These are phyloP conservation scores for Pythium scleroteichum DNA, from an alignment of 352 stramenopile species.

Conservation along the genomic window DNA sequence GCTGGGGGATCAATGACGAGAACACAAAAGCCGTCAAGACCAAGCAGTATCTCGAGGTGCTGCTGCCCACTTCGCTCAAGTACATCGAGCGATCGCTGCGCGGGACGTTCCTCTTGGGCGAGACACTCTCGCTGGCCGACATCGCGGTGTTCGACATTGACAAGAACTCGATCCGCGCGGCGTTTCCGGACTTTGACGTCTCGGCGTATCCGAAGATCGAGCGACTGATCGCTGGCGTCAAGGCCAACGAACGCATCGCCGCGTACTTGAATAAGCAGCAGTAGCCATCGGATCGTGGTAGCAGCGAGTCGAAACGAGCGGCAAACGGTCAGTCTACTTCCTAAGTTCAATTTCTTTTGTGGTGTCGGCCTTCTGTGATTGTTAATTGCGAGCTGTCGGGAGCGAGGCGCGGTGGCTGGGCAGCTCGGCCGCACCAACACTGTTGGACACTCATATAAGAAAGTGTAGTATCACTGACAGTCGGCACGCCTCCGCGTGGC, in stretches of 20 bases:
- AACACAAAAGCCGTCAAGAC: conserved; percentile 41
- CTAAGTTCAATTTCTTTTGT: too few relatives aligned
- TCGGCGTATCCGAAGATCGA: conserved; percentile 34
- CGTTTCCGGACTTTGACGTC: conserved; percentile 30
- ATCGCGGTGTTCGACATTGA: conserved; percentile 48
- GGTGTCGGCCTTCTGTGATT: too few relatives aligned
- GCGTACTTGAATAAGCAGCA: conserved; percentile 30
- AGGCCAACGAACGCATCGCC: conserved; percentile 25
- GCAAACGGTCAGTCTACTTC: too few relatives aligned
- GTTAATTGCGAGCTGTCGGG: too few relatives aligned
- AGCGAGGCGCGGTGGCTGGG: too few relatives aligned
- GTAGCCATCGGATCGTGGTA: too few relatives aligned
- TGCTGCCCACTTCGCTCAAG: conserved; percentile 35
- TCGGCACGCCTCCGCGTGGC: too few relatives aligned
- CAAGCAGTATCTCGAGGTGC: conserved; percentile 38
- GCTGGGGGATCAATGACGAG: conserved; percentile 40
- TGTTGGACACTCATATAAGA: too few relatives aligned
- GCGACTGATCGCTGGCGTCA: conserved; percentile 24
- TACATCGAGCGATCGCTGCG: conserved; percentile 43
- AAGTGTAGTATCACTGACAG: too few relatives aligned
- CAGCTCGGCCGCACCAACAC: too few relatives aligned
- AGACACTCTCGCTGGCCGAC: conserved; percentile 41
- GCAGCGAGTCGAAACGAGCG: too few relatives aligned
- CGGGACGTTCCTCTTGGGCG: conserved; percentile 56
- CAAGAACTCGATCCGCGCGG: conserved; percentile 39